Evolutionary conservation across 768 basidiomycete genomes (phyloP).

Genomic region (Serendipita sp.): DNA sequence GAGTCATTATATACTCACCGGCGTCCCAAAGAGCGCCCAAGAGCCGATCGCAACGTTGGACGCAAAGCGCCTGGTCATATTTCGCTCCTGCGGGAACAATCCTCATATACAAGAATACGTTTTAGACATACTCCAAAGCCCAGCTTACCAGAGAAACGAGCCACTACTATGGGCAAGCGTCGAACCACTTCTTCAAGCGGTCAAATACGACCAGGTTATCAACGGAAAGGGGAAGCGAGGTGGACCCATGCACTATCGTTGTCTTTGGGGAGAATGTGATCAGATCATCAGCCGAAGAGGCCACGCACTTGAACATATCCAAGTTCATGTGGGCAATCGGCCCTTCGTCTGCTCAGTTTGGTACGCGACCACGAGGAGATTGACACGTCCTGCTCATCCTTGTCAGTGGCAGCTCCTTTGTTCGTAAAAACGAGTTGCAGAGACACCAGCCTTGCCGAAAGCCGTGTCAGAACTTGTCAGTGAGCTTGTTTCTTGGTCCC

Average conservation of each 20-base stretch:
- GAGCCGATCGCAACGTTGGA: no score
- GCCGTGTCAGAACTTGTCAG: background rate
- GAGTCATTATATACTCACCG: no score
- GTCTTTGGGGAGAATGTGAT: background rate
- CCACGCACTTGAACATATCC: background rate
- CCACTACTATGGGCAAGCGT: background rate
- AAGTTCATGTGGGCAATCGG: background rate
- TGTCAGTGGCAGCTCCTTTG: background rate
- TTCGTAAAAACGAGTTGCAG: background rate
- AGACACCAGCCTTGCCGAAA: background rate
- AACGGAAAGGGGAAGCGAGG: background rate
- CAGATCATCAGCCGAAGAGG: background rate
- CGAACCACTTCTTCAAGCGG: background rate
- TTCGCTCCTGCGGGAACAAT: background rate
- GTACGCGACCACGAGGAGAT: background rate
- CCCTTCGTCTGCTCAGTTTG: background rate
- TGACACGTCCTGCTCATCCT: background rate
- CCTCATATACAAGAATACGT: background rate
- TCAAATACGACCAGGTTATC: background rate
- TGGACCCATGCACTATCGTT: background rate
- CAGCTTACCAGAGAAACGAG: background rate
- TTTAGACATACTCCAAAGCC: background rate
- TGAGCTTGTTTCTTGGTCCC: no score
- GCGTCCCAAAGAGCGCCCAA: no score
- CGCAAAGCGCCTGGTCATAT: no score